A percentile compares a stretch with the other conserved stretches of the same genome.
Evolutionary conservation across 768 basidiomycete species (phyloP).

Genomic region (Termitomyces bulborhizus): DNA sequence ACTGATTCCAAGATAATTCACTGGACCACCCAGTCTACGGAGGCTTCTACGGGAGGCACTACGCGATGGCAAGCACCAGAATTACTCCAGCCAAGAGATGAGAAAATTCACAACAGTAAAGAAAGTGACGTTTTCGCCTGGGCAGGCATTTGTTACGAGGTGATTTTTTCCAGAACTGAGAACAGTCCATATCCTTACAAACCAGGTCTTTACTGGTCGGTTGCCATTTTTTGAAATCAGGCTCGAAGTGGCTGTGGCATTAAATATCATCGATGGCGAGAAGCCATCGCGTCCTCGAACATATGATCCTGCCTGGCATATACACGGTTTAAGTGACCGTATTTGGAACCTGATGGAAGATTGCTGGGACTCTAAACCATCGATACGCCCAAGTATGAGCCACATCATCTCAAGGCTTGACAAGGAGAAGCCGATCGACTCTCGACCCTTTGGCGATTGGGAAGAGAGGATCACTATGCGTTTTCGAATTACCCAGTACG

Average conservation of each 20-base stretch:
- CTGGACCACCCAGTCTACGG: conserved; percentile 12
- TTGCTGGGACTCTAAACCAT: conserved; percentile 3
- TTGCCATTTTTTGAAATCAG: conserved; percentile 1
- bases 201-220: conserved; percentile 5
- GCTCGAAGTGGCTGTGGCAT: neutral
- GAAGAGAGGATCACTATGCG: neutral
- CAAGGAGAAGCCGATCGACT: neutral
- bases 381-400: conserved; percentile 3
- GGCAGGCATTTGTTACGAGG: too few relatives aligned
- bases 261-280: neutral
- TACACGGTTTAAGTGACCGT: neutral
- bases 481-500: neutral
- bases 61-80: conserved; percentile 11
- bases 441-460: neutral
- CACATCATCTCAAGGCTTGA: neutral
- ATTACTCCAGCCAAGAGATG: neutral
- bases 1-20: conserved; percentile 7
- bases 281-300: neutral
- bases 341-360: conserved; percentile 5
- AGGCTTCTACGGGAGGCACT: conserved; percentile 7
- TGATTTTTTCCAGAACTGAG: too few relatives aligned
- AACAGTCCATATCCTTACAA: neutral
- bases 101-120: conserved; percentile 6
- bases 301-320: neutral
- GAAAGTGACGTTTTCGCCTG: conserved; percentile 11